Conservation (phyloP, 176 grass and related monocot genomes). For the Carex kokanica region DNA sequence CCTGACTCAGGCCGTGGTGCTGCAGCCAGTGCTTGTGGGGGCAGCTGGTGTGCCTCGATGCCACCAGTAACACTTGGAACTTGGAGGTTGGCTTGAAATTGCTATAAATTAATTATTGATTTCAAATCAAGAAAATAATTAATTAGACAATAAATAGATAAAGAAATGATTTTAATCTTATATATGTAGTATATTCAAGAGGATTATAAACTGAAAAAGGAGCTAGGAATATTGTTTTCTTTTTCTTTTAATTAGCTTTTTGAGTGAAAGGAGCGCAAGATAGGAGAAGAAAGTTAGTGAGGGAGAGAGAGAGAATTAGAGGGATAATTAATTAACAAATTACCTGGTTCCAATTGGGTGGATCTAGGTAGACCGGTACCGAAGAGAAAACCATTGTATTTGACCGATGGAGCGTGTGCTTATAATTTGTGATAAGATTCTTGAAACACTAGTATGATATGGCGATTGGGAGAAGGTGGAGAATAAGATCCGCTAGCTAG, state of each 20-base stretch:
- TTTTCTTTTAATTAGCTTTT: slow-evolving; percentile 51
- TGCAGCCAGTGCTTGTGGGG: neutral
- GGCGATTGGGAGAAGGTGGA: slow-evolving; percentile 40
- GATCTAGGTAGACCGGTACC: slow-evolving; percentile 88
- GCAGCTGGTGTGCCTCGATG: slow-evolving; percentile 3
- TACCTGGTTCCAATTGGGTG: slow-evolving; percentile 86
- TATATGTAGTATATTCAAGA: slow-evolving; percentile 39
- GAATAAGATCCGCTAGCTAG: slow-evolving; percentile 57
- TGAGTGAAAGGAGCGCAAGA: slow-evolving; percentile 37
- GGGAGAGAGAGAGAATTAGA: neutral
- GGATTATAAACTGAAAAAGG: slow-evolving; percentile 39
- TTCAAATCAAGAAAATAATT: slow-evolving; percentile 38
- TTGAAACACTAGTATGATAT: slow-evolving; percentile 40
- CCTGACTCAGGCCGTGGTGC: slow-evolving; percentile 12
- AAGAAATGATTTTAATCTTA: slow-evolving; percentile 28
- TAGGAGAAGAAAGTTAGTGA: slow-evolving; percentile 3
- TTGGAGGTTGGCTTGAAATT: slow-evolving; percentile 44
- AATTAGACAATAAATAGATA: slow-evolving; percentile 23
- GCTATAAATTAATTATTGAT: slow-evolving; percentile 44
- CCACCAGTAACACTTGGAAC: slow-evolving; percentile 2
- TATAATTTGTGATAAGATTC: slow-evolving; percentile 44
- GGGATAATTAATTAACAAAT: slow-evolving; percentile 31
- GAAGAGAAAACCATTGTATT: slow-evolving; percentile 94
- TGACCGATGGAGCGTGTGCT: slow-evolving; percentile 9
- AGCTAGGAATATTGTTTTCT: slow-evolving; percentile 50